A percentile compares a stretch with the other conserved stretches of the same genome.
phyloP scores from a whole-genome alignment of 2,329 filamentous ascomycete species.

The Septoria linicola region DNA sequence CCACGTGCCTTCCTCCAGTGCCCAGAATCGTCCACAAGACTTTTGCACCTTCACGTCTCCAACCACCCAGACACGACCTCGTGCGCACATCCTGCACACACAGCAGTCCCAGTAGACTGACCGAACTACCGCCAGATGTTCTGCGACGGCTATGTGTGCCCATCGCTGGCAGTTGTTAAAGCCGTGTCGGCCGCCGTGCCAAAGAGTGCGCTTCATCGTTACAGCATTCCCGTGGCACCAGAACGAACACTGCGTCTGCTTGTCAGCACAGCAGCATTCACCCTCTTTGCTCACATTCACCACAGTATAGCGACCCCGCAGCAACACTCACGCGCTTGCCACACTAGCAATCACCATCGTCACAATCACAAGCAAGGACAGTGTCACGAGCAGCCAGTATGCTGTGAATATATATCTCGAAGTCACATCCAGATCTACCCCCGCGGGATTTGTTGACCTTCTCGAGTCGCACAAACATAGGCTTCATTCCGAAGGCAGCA shows the following conservation, averaged over 20 bases:
- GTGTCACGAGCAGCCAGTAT: neutral
- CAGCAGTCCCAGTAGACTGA: constrained; percentile 17
- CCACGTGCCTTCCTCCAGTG: constrained; percentile 4
- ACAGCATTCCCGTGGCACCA: neutral
- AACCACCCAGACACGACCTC: constrained; percentile 13
- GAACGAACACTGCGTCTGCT: neutral
- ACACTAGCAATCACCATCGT: neutral
- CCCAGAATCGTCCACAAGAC: constrained; percentile 6
- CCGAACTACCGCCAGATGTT: constrained; percentile 14
- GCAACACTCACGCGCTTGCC: neutral
- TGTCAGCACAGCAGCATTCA: neutral
- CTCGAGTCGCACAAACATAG: neutral
- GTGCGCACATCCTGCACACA: constrained; percentile 11
- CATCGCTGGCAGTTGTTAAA: constrained; percentile 5
- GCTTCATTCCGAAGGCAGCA: neutral
- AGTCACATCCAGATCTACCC: neutral
- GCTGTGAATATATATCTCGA: neutral
- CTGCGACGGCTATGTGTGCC: constrained; percentile 10
- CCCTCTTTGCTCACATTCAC: neutral
- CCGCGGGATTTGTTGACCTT: neutral
- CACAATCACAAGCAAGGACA: constrained; percentile 6
- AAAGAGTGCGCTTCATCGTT: neutral
- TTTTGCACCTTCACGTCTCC: neutral
- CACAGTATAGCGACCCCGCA: neutral
- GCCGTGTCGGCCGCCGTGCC: constrained; percentile 4